A percentile compares a stretch with the other conserved stretches of the same genome.
These are phyloP conservation scores for Yamadazyma sp. DNA, from an alignment of 1,139 yeast species.

Conservation along the genomic window DNA sequence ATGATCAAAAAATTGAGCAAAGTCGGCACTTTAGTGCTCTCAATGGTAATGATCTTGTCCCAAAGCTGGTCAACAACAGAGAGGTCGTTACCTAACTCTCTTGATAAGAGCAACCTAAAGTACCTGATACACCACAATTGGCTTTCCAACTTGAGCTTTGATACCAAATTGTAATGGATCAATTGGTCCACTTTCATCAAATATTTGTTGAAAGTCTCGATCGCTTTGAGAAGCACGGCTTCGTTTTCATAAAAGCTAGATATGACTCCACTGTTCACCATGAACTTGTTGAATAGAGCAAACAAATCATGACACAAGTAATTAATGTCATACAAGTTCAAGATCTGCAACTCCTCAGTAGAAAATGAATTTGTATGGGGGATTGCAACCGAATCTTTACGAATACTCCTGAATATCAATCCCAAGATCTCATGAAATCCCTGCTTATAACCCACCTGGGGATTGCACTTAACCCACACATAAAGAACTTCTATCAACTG, in stretches of 20 bases:
- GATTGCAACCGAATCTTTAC: conserved; percentile 37
- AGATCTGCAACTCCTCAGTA: conserved; percentile 33
- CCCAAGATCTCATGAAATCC: conserved; percentile 74
- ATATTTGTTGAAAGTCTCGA: conserved; percentile 46
- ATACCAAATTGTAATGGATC: conserved; percentile 42
- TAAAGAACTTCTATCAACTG: conserved; percentile 54
- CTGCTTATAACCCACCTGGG: conserved; percentile 60
- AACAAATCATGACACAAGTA: conserved; percentile 49
- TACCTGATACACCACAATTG: conserved; percentile 70
- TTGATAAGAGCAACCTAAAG: conserved; percentile 53
- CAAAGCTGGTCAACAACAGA: conserved; percentile 48
- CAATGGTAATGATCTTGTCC: conserved; percentile 54
- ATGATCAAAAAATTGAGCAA: conserved; percentile 53
- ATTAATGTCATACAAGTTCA: conserved; percentile 37
- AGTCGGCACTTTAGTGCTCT: conserved; percentile 29
- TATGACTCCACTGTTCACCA: conserved; percentile 38
- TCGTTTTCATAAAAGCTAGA: conserved; percentile 46
- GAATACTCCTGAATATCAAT: conserved; percentile 51
- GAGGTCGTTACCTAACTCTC: conserved; percentile 56
- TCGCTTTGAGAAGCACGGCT: conserved; percentile 38
- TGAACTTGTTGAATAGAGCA: conserved; percentile 43
- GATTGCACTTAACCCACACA: conserved; percentile 54
- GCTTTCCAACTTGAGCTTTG: conserved; percentile 54
- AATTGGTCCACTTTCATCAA: conserved; percentile 50
- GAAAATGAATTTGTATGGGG: conserved; percentile 36